Evolutionary conservation across 371 early-diverging fungal species (phyloP).

Genomic region (Mycotypha africana): DNA sequence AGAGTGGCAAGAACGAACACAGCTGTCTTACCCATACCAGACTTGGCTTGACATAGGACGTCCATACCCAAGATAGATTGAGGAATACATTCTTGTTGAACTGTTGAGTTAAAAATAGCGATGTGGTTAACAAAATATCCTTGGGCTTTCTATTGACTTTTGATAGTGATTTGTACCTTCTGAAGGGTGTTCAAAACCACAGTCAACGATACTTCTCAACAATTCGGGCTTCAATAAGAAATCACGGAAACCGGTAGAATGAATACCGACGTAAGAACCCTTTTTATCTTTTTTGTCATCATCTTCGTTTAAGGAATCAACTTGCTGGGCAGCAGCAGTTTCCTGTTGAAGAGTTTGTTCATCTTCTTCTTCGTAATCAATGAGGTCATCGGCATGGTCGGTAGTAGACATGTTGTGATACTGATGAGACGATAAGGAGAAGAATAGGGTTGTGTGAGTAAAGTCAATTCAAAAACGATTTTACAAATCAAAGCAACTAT

Average conservation of each 20-base stretch:
- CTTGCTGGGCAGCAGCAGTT: constrained; percentile 25
- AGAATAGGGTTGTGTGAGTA: no score
- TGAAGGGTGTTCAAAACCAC: constrained; percentile 98
- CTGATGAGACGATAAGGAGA: no score
- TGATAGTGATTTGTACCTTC: constrained; percentile 60
- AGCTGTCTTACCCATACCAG: constrained; percentile 99
- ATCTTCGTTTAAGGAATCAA: constrained; percentile 31
- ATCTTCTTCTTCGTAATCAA: constrained; percentile 93
- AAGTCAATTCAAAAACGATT: no score
- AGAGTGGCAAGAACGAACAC: constrained; percentile 97
- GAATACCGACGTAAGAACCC: constrained; percentile 96
- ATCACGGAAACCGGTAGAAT: constrained; percentile 98
- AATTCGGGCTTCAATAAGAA: constrained; percentile 96
- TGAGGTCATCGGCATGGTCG: constrained; percentile 85
- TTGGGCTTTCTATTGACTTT: background rate
- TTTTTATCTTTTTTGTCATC: constrained; percentile 83
- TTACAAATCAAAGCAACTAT: no score
- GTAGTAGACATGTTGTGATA: constrained; percentile 39
- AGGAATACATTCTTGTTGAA: constrained; percentile 98
- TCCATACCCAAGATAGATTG: constrained; percentile 96
- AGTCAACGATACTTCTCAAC: constrained; percentile 91
- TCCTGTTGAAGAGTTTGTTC: constrained; percentile 57
- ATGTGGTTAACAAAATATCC: background rate
- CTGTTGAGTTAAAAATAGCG: constrained; percentile 36
- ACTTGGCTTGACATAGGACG: constrained; percentile 98